Evolutionary conservation across 495 filamentous ascomycete species (phyloP), one percentile per base, ranked within the genome.

Genomic region (Amorphotheca resinae): DNA sequence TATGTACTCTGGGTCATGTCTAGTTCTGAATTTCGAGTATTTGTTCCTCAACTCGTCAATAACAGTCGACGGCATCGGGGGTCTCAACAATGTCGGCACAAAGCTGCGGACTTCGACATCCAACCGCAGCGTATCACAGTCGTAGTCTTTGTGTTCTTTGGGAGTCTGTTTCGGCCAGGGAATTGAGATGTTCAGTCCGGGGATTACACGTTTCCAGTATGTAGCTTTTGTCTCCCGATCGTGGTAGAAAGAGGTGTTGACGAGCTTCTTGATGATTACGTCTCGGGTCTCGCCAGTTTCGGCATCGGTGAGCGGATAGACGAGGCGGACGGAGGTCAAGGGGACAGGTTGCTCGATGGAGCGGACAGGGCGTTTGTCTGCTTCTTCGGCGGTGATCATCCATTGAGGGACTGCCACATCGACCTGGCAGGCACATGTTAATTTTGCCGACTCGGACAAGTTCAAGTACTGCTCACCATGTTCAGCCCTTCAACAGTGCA

Each of bases 31-130:
- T 48, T 73, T 76, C 46, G 74, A 79, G 73, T 81, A 95, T 52
- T 81, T 83, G 63, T 81, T 81, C 48, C 91, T 71, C 57, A 95
- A 68, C 68, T 96, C 89, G 59, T 95, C 83, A 49, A 96, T 72
- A 23, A 95, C 73, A 20, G 57, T 65, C 34, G 64, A 59, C 20
- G 91, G 86, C 69, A 95, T 82, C n/a, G 89, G 89, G 14, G 82
- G 69, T 9, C 67, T 58, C 2, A 84, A 63, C 9, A 95, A 61
- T 11, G 79, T 82, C 0, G 88, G 87, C 9, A 76, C 62, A 63
- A 79, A 95, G 7, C 83, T 89, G 41, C 58, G 64, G 12, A 74
- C 69, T 48, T 93, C 85, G 42, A 85, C 82, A 41, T 82, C 74
- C 57, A 78, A 73, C 38, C 83, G 77, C 31, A 79, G 58, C 1